A percentile compares a stretch with the other conserved stretches of the same genome.
Evolutionary conservation across 1,284 basidiomycete genomes (phyloP).

Genomic region (Irpex sp.): DNA sequence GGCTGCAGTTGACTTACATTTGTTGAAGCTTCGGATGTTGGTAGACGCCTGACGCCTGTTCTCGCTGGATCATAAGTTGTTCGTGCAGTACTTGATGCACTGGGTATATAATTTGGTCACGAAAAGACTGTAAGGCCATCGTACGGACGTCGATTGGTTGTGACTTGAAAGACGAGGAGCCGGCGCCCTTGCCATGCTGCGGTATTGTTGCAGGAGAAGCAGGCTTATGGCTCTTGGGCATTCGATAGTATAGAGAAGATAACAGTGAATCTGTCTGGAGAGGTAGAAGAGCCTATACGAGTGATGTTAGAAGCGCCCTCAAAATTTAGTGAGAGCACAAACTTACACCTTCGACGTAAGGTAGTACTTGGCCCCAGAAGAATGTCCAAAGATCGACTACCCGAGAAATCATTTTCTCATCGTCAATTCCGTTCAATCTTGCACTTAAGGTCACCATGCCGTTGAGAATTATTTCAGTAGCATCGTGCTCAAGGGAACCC

Average conservation of each 20-base stretch:
- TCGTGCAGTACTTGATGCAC: conserved; percentile 53
- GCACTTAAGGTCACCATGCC: conserved; percentile 93
- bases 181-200: conserved; percentile 43
- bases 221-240: conserved; percentile 51
- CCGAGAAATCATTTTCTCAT: conserved; percentile 70
- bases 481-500: conserved; percentile 71
- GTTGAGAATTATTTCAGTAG: conserved; percentile 77
- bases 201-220: conserved; percentile 44
- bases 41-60: conserved; percentile 51
- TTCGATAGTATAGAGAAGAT: conserved; percentile 56
- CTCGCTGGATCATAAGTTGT: conserved; percentile 48
- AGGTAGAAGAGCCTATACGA: conserved; percentile 63
- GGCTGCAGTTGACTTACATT: conserved; percentile 47
- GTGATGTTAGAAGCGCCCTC: background rate
- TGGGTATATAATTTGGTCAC: conserved; percentile 75
- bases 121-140: conserved; percentile 75
- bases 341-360: conserved; percentile 83
- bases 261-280: conserved; percentile 72
- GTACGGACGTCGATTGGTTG: conserved; percentile 75
- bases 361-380: conserved; percentile 91
- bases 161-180: conserved; percentile 30
- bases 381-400: conserved; percentile 91
- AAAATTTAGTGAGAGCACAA: background rate
- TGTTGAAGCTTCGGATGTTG: conserved; percentile 71
- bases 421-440: conserved; percentile 72